These are phyloP conservation scores for Fagopyrum tataricum DNA, from an alignment of 148 eudicot genomes.

Conservation along the genomic window DNA sequence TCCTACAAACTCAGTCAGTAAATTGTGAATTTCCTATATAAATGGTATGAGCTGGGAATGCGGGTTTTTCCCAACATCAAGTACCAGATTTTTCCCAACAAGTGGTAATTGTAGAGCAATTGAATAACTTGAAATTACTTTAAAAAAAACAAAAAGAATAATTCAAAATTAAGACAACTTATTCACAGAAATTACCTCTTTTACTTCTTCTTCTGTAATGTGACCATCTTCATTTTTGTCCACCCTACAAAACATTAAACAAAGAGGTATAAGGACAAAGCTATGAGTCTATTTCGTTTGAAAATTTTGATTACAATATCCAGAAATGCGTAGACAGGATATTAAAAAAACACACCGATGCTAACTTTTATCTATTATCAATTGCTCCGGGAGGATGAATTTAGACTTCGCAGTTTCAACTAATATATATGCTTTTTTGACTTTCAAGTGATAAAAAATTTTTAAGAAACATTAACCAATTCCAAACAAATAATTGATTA, in stretches of 20 bases:
- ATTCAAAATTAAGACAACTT: neutral
- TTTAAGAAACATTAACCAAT: neutral
- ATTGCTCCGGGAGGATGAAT: neutral
- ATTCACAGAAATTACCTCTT: constrained; percentile 47
- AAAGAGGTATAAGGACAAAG: neutral
- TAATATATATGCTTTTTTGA: neutral
- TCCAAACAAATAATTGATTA: neutral
- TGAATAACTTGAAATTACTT: neutral
- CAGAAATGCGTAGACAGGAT: neutral
- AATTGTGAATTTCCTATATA: neutral
- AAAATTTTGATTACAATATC: neutral
- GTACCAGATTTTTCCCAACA: no score
- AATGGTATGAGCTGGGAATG: no score
- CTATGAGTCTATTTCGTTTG: neutral
- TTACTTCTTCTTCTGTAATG: constrained; percentile 76
- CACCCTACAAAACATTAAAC: constrained; percentile 46
- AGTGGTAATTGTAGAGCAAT: neutral
- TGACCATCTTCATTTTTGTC: constrained; percentile 91
- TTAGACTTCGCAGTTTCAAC: neutral
- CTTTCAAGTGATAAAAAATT: neutral
- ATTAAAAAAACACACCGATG: neutral
- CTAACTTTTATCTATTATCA: neutral
- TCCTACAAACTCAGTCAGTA: no score
- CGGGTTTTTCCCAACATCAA: no score
- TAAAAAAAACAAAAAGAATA: neutral